A percentile compares a stretch with the other conserved stretches of the same genome.
Conservation (phyloP, 2,329 filamentous ascomycete species). For the Aspergillus quadrilineatus region DNA sequence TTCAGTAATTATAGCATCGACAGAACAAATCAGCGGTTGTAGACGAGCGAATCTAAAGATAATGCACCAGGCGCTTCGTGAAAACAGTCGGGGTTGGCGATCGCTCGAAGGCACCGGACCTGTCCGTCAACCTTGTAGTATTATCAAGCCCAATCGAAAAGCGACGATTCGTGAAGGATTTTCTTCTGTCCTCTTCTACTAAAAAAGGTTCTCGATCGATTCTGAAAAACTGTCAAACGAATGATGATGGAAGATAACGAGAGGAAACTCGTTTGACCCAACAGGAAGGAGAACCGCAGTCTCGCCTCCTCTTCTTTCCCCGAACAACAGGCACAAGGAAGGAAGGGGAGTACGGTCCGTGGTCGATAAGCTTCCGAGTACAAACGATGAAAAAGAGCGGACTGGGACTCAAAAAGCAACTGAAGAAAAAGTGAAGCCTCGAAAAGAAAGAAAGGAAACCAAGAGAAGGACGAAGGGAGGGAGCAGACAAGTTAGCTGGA, state of each 20-base stretch:
- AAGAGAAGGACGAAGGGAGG: constrained; percentile 31
- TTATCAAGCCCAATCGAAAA: constrained; percentile 4
- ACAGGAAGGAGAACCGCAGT: constrained; percentile 17
- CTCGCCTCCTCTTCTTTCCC: constrained; percentile 29
- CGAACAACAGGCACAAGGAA: constrained; percentile 30
- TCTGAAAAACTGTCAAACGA: constrained; percentile 21
- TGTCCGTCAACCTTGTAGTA: constrained; percentile 15
- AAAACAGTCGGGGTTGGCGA: constrained; percentile 12
- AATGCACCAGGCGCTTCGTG: constrained; percentile 16
- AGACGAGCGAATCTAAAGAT: background rate
- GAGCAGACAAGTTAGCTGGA: constrained; percentile 25
- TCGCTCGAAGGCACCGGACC: constrained; percentile 21
- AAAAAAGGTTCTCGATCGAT: constrained; percentile 12
- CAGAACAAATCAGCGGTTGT: constrained; percentile 5
- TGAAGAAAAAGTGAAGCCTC: constrained; percentile 20
- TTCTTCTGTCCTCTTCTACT: background rate
- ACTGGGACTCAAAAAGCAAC: constrained; percentile 13
- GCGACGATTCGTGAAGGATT: background rate
- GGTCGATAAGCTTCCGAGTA: constrained; percentile 8
- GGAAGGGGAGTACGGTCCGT: constrained; percentile 19
- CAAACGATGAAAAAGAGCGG: constrained; percentile 18
- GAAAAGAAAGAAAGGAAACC: constrained; percentile 26
- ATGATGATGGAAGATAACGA: constrained; percentile 20
- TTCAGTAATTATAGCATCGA: constrained; percentile 14
- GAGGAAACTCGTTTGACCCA: constrained; percentile 12